phyloP scores from a whole-genome alignment of 2,329 filamentous ascomycete genomes.

The Xylaria sp. region DNA sequence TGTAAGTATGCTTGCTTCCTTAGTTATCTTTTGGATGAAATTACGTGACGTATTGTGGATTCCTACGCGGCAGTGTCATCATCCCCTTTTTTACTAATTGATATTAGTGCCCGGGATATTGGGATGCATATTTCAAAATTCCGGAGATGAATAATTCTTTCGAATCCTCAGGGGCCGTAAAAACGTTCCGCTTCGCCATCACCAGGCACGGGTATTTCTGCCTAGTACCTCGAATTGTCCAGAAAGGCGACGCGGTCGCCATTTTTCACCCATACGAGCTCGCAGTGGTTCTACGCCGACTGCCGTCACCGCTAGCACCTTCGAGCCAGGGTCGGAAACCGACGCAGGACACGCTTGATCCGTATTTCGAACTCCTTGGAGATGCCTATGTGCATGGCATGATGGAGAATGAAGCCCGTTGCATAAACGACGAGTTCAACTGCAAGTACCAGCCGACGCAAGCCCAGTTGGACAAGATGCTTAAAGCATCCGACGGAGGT shows the following conservation, averaged over 20 bases:
- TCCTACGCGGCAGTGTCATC: too few relatives aligned
- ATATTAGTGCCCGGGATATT: conserved; percentile 30
- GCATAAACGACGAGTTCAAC: conserved; percentile 41
- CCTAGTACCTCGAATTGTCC: conserved; percentile 34
- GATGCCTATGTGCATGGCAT: conserved; percentile 43
- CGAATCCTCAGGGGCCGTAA: conserved; percentile 30
- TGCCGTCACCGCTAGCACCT: not conserved
- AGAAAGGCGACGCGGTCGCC: conserved; percentile 34
- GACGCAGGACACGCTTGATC: not conserved
- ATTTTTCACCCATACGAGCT: conserved; percentile 37
- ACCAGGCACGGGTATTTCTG: conserved; percentile 42
- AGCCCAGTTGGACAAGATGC: conserved; percentile 30
- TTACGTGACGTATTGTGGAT: not conserved
- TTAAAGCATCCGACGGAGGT: conserved; percentile 31
- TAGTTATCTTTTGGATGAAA: not conserved
- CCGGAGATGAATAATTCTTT: conserved; percentile 29
- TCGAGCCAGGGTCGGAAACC: not conserved
- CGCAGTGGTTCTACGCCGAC: conserved; percentile 29
- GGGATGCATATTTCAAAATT: conserved; percentile 1
- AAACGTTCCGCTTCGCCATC: conserved; percentile 39
- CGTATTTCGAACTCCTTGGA: conserved; percentile 40
- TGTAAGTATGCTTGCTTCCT: conserved; percentile 15
- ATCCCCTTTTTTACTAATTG: not conserved
- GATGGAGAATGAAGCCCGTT: conserved; percentile 42
- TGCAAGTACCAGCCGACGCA: conserved; percentile 37